phyloP scores from a whole-genome alignment of 352 stramenopile species.

The Globisporangium emineosum region DNA sequence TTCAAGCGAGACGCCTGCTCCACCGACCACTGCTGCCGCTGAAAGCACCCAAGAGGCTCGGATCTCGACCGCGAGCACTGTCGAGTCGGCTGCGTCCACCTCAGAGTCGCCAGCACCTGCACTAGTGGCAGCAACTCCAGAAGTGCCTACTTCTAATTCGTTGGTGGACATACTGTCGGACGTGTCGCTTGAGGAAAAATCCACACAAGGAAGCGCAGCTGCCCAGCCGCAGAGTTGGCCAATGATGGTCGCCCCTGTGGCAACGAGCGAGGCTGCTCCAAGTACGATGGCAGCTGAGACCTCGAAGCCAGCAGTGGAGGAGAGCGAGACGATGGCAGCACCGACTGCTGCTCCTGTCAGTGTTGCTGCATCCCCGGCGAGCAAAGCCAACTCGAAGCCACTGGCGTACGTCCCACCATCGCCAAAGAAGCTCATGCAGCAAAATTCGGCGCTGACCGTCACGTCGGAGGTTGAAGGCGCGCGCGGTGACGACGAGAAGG shows the following conservation, averaged over 20 bases:
- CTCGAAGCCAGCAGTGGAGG: neutral
- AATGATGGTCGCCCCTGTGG: neutral
- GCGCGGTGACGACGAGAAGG: slow-evolving; percentile 18
- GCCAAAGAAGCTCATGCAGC: slow-evolving; percentile 15
- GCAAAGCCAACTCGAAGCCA: neutral
- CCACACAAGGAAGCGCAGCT: neutral
- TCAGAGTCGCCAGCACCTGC: neutral
- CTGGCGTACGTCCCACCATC: slow-evolving; percentile 15
- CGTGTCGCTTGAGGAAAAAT: slow-evolving; percentile 15
- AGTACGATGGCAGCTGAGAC: neutral
- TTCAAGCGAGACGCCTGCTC: neutral
- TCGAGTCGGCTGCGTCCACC: neutral
- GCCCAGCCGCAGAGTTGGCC: neutral
- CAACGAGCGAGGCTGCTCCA: neutral
- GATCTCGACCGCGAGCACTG: slow-evolving; percentile 4
- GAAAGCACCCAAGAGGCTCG: neutral
- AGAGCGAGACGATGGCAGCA: neutral
- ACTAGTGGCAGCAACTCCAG: neutral
- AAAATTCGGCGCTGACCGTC: slow-evolving; percentile 13
- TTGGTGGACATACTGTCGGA: slow-evolving; percentile 8
- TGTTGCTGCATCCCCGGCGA: neutral
- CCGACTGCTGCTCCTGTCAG: neutral
- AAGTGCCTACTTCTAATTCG: neutral
- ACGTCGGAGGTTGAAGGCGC: slow-evolving; percentile 14
- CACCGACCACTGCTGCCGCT: neutral